Base-by-base conservation (phyloP, 208 protist genomes). In the Crithidia expoeki region DNA sequence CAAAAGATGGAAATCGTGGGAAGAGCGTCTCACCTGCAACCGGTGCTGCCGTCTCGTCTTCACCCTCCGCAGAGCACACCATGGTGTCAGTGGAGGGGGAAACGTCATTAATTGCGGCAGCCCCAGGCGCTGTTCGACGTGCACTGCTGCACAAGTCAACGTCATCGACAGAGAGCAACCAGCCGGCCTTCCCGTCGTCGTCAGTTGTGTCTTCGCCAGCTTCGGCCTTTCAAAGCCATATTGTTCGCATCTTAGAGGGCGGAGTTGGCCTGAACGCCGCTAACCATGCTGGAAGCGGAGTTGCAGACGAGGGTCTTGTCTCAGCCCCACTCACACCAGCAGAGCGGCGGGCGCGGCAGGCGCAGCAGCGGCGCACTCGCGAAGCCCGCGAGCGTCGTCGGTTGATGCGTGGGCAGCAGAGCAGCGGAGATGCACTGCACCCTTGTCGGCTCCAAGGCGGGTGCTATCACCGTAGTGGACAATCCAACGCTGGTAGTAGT, bases 401-500 rank as follows among this genome's bases (percentile, higher is more conserved):
- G 9, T 17, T 72, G 0, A 64, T 67, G 32, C 72, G 76, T 1
- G 28, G 55, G 9, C 49, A 56, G 33, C 38, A 69, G 36, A 25
- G 50, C 61, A 66, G 58, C 36, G 80, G 72, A 3, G 2, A 30
- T 28, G 23, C 74, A 2, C 9, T 62, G 32, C 86, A 91, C 55
- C 86, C 86, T 4, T 91, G 86, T 38, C 47, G 51, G 6, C 34
- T 86, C 14, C 86, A 91, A 51, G 85, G 80, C 14, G 79, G 79
- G 12, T 84, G 85, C 58, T 34, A 36, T 16, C 49, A 44, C n/a
- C 32, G 44, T 19, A 42, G 36, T 16, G 36, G 49, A 19, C 52
- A 36, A 40, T 11, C 38, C 56, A 55, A 19, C n/a, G n/a, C n/a
- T n/a, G n/a, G n/a, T n/a, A n/a, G n/a, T n/a, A n/a, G n/a, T n/a